Conservation (phyloP, 2,329 filamentous ascomycete species). For the Aspergillus melleus region DNA sequence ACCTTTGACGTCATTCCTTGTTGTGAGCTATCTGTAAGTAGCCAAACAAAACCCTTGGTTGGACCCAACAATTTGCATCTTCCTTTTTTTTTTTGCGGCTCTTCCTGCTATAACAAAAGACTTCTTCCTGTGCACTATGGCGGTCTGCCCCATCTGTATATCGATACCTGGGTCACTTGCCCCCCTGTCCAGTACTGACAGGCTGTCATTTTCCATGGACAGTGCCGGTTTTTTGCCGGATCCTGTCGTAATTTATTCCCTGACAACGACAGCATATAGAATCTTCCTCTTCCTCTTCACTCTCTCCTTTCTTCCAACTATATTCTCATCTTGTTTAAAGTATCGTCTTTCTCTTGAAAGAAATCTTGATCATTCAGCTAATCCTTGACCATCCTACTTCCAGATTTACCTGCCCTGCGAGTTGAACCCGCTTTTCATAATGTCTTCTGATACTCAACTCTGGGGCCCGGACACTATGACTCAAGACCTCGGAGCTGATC, state of each 20-base stretch:
- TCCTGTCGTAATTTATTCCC: not conserved
- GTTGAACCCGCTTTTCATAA: not conserved
- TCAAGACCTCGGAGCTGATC: not conserved
- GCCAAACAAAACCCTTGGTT: too few relatives aligned
- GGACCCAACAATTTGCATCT: too few relatives aligned
- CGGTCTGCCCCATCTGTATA: not conserved
- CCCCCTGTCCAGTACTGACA: not conserved
- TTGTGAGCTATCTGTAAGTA: not conserved
- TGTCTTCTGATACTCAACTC: not conserved
- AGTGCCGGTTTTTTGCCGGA: not conserved
- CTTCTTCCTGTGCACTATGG: too few relatives aligned
- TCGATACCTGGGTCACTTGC: not conserved
- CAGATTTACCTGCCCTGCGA: not conserved
- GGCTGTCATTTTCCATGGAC: not conserved
- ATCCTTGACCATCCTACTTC: not conserved
- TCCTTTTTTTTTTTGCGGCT: too few relatives aligned
- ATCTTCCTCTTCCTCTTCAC: not conserved
- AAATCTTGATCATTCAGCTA: too few relatives aligned
- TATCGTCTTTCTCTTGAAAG: too few relatives aligned
- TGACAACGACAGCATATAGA: not conserved
- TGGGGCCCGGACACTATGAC: not conserved
- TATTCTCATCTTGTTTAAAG: not conserved
- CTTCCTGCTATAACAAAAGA: too few relatives aligned
- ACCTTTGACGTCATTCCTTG: not conserved
- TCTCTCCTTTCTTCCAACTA: conserved; percentile 1